Evolutionary conservation across 1,139 yeast genomes (phyloP), one percentile per base, ranked within the genome.

Genomic region (Wickerhamomyces sp.): DNA sequence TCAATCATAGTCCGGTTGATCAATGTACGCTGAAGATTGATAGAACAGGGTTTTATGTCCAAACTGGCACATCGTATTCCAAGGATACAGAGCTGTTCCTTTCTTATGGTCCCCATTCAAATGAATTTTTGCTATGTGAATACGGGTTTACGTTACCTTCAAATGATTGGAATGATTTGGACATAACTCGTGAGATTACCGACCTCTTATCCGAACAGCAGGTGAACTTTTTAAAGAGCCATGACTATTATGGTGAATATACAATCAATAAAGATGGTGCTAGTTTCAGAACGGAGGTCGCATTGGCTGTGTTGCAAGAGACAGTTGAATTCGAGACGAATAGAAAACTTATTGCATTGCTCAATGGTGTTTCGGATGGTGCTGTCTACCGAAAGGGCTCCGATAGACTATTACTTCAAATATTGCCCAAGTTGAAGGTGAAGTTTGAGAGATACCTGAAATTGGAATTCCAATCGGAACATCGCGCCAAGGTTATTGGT

Each of bases 61-160:
- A 58, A 24, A 63, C 81, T 3, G 56, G 70, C 1, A 45, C 36
- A 16, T 38, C 51, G 6, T 74, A 77, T 44, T 39, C 45, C 0
- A 42, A 54, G 0, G 77, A 68, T 3, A 81, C 79, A 15, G 94
- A 90, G 58, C 51, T 90, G 3, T 77, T 66, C 51, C 70, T 92
- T 47, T 78, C 83, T 39, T 92, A 92, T 58, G 97, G 97, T 0
- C 81, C 96, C 0, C 97, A 90, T 60, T 77, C 84, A 18, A 89
- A 90, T 57, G 86, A 78, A 34, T 86, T 87, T 50, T 63, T 92
- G 31, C 64, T 88, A 12, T 78, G 84, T 54, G 97, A 92, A 59
- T 92, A 92, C 55, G 97, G 97, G 1, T 92, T 90, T 63, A 69
- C 71, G 15, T 60, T 85, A 12, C 49, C 54, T 0, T 42, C 58